Evolutionary conservation across 176 grass and related monocot genomes (phyloP), one percentile per base, ranked within the genome.

Genomic region (Carex kokanica): DNA sequence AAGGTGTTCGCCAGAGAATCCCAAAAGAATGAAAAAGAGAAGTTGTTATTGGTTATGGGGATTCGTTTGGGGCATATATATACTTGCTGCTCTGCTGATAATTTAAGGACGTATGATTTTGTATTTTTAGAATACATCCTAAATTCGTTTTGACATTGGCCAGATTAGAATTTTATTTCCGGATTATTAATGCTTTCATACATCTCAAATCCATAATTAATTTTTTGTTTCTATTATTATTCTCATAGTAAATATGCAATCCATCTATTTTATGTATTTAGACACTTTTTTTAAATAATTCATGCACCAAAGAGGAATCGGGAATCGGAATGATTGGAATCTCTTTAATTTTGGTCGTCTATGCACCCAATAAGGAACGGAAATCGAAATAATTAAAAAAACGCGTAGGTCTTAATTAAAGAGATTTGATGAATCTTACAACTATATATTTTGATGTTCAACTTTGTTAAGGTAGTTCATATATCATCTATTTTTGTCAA

Each of bases 1-100:
- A 86, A 91, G 85, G 86, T 29, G 3, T 73, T 73, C 8, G 10
- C 9, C 68, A 73, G 68, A 73, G 68, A 73, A 47, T 38, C 40
- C 38, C 6, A 73, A 49, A 49, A 73, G 23, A 63, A 27, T 31
- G 23, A 47, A 43, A 72, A 13, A 16, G 40, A 72, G 18, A 75
- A 54, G 20, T 75, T 74, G 8, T 25, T 75, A 75, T 54, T 74
- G 70, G 10, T 74, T 74, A 14, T 74, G 43, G 43, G 70, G 43
- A 45, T 73, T 73, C 41, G 10, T 51, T 25, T 74, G 38, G 41
- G 10, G 41, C 43, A 27, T 74, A 27, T 74, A 75, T 75, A 75
- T 75, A 74, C 11, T 51, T 20, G 8, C 9, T 72, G n/a, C 16
- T 72, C 8, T 74, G 43, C 29, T 74, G 41, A 4, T 52, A 74